These are phyloP conservation scores for Mortierella sp. DNA, from an alignment of 371 early-diverging fungal species.

Conservation along the genomic window DNA sequence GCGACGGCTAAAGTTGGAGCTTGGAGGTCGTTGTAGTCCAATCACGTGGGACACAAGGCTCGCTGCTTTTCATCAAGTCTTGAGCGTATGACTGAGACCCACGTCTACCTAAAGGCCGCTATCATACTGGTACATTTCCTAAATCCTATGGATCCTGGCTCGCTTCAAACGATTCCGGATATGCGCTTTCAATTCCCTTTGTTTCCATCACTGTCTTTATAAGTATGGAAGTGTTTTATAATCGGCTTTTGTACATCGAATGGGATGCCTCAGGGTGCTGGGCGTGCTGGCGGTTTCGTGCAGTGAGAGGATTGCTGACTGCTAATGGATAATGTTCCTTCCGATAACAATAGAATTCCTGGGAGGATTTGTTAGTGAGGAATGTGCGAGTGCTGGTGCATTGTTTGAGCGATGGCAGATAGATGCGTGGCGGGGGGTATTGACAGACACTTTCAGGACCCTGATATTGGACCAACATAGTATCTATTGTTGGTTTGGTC, in stretches of 20 bases:
- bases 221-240: neutral
- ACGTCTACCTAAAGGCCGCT: conserved; percentile 8
- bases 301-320: neutral
- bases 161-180: neutral
- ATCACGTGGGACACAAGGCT: conserved; percentile 15
- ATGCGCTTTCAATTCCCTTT: neutral
- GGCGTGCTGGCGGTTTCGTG: neutral
- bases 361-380: neutral
- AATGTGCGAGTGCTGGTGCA: conserved; percentile 1
- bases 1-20: neutral
- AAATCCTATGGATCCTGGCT: neutral
- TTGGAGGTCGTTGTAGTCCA: conserved; percentile 11
- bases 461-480: conserved; percentile 1
- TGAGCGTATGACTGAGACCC: conserved; percentile 41
- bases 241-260: neutral
- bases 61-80: conserved; percentile 35
- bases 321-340: conserved; percentile 3
- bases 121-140: neutral
- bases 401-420: neutral
- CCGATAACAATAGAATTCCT: conserved; percentile 19
- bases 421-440: conserved; percentile 8
- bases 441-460: conserved; percentile 1
- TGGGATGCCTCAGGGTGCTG: neutral
- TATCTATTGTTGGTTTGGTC: conserved; percentile 16
- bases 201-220: neutral